phyloP scores from a whole-genome alignment of 139 green algal genomes.

The Edaphochlamys debaryana region DNA sequence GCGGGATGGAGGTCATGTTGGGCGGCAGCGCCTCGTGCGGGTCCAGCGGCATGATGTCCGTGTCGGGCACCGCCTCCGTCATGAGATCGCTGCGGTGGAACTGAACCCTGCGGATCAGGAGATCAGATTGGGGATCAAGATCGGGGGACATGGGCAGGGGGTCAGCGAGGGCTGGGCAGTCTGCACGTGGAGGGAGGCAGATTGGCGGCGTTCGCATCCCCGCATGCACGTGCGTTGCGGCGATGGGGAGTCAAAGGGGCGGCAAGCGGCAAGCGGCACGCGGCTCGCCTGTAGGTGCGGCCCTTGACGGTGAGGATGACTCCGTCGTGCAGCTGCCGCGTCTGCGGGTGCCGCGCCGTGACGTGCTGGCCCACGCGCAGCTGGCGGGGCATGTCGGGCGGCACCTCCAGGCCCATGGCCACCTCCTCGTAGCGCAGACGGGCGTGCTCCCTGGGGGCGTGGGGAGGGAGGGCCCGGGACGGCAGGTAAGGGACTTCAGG shows the following conservation, averaged over 20 bases:
- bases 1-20: not conserved
- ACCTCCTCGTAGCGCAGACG: conserved; percentile 47
- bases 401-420: conserved; percentile 50
- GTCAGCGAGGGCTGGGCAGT: no score
- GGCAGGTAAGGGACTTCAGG: no score
- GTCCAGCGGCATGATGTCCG: conserved; percentile 76
- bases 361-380: conserved; percentile 86
- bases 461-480: no score
- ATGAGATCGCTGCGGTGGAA: conserved; percentile 87
- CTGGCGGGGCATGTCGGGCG: conserved; percentile 67
- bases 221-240: no score
- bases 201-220: no score
- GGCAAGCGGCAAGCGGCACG: no score
- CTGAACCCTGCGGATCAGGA: conserved; percentile 72
- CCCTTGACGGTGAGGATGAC: conserved; percentile 84
- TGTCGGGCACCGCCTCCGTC: conserved; percentile 84
- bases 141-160: not conserved
- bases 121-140: not conserved
- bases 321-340: conserved; percentile 82
- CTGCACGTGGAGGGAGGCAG: no score
- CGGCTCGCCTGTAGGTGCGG: conserved; percentile 77
- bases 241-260: no score
- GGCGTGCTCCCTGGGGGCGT: conserved; percentile 54
- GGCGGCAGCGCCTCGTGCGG: conserved; percentile 58
- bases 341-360: conserved; percentile 84